Evolutionary conservation across 2,329 filamentous ascomycete species (phyloP).

Genomic region (Pseudogymnoascus sp.): DNA sequence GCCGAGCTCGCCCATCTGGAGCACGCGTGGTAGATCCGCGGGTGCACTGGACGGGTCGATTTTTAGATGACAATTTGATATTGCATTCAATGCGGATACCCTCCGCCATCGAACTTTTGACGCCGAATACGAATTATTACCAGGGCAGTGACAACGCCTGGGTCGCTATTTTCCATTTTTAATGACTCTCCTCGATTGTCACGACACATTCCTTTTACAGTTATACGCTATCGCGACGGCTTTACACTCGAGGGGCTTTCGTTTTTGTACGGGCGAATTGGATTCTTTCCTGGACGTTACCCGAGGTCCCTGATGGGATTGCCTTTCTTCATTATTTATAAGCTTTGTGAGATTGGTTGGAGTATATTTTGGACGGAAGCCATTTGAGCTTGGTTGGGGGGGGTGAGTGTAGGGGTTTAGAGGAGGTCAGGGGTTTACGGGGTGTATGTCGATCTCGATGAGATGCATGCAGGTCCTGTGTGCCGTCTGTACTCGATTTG

Average conservation of each 20-base stretch:
- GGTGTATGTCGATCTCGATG: neutral
- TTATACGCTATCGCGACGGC: neutral
- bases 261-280: constrained; percentile 2
- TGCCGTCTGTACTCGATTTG: neutral
- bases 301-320: neutral
- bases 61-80: constrained; percentile 26
- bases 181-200: constrained; percentile 6
- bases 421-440: neutral
- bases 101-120: constrained; percentile 21
- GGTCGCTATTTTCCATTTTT: constrained; percentile 6
- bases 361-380: constrained; percentile 5
- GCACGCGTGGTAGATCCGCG: constrained; percentile 26
- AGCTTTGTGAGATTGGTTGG: neutral
- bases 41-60: constrained; percentile 1
- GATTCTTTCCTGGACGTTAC: neutral
- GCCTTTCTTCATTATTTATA: constrained; percentile 4
- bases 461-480: neutral
- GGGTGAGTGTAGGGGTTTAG: neutral
- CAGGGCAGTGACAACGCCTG: neutral
- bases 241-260: neutral
- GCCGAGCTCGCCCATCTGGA: neutral
- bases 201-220: constrained; percentile 3
- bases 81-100: constrained; percentile 32
- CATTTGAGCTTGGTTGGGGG: neutral
- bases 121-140: constrained; percentile 25